Evolutionary conservation across 805 yeast genomes (phyloP), one percentile per base, ranked within the genome.

Genomic region (Hanseniaspora thailandica): DNA sequence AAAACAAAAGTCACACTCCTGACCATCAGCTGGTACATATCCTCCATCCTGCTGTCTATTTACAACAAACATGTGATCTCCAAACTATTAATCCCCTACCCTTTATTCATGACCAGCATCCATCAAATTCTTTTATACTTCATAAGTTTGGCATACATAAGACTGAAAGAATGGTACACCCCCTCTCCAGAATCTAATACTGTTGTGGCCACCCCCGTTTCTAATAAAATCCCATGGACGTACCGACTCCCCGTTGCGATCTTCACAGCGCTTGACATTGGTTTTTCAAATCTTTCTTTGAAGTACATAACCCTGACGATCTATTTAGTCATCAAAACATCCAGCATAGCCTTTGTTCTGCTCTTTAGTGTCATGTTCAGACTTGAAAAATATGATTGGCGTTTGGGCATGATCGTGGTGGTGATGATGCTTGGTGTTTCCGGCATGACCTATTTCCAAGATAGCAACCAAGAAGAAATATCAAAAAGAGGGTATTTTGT

Each of bases 241-340:
- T 81, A 76, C 50, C 80, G 87, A 39, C 62, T 86, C 1, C 96
- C 97, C 0, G 87, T 97, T 63, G 83, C 96, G 0, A 43, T 86
- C 13, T 93, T 96, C 0, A 78, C 89, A 1, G 87, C 95, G 1
- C 90, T 95, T 17, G 99, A 93, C 67, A 88, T 93, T 58, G 97
- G 98, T 1, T 73, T 88, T 57, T 90, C 95, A 30, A 93, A 93
- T 66, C 79, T 83, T 33, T 83, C 96, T 26, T 78, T 89, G 61
- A 73, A 82, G 57, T 81, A 78, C 62, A 84, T 93, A 45, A 78
- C 96, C 1, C 72, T 93, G 57, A 80, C 89, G 17, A 76, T 89
- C 45, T 93, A 89, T 66, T 90, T 97, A 8, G 88, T 90, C 87
- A 80, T 93, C 55, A 93, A 93, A 64, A 84, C 97, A 0, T 81